A percentile compares a stretch with the other conserved stretches of the same genome.
Evolutionary conservation across 305 asterid genomes (phyloP).

Genomic region (Solanum hybrid): DNA sequence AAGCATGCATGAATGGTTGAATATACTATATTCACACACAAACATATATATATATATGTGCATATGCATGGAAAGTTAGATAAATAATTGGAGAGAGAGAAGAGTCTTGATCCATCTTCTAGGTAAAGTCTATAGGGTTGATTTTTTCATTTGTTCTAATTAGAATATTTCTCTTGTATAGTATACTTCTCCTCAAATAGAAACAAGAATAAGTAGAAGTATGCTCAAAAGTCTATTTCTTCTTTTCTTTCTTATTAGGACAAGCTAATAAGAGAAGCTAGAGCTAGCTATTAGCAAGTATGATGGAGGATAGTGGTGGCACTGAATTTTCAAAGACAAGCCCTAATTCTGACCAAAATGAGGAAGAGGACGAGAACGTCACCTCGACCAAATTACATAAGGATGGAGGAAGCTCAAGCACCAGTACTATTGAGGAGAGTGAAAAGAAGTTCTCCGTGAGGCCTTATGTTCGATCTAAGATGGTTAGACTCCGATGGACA

Average conservation of each 20-base stretch:
- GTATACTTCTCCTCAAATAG: constrained; percentile 10
- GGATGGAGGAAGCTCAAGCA: constrained; percentile 75
- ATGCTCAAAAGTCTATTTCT: background rate
- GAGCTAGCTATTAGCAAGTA: background rate
- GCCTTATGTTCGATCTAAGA: constrained; percentile 71
- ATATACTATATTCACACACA: background rate
- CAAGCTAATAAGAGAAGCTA: background rate
- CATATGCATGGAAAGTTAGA: too few species aligned
- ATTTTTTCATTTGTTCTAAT: constrained; percentile 20
- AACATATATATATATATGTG: background rate
- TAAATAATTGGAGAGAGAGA: background rate
- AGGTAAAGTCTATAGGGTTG: constrained; percentile 40
- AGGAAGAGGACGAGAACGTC: background rate
- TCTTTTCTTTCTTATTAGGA: background rate
- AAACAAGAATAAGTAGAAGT: constrained; percentile 6
- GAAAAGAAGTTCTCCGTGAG: constrained; percentile 46
- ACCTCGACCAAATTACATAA: constrained; percentile 3
- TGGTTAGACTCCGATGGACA: constrained; percentile 79
- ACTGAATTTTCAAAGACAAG: constrained; percentile 23
- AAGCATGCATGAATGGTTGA: background rate
- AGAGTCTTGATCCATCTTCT: constrained; percentile 26
- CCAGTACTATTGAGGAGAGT: constrained; percentile 48
- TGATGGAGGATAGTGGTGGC: constrained; percentile 35
- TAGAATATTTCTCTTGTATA: constrained; percentile 14
- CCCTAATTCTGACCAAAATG: constrained; percentile 11